Evolutionary conservation across 768 basidiomycete genomes (phyloP), one percentile per base, ranked within the genome.

Genomic region (Suillus hirtellus): DNA sequence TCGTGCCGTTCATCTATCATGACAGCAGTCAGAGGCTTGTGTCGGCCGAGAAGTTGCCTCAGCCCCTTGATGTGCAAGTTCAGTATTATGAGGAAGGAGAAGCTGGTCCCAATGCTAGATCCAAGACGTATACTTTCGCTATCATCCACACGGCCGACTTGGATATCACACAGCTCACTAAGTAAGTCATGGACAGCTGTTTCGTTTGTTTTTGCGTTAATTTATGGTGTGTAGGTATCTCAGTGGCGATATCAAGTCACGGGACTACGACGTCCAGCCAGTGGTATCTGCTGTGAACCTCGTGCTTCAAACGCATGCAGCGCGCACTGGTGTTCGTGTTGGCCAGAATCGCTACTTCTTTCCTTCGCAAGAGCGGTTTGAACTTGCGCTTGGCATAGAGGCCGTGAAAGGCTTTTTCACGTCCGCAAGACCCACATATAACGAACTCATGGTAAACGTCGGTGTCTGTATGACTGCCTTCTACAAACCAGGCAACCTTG

Each of bases 401-500:
- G 83, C 81, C 0, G 75, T 75, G 69, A 75, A 77, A 62, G 84
- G 84, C 2, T 85, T 82, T 68, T 85, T 79, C 72, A 76, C 83
- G 68, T 85, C 84, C 1, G 76, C 81, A 3, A 77, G 84, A 0
- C 84, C 83, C 0, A 77, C 76, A 15, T 80, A 77, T 69, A 82
- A 80, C 49, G 76, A 79, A 49, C 70, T 86, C 4, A 79, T 83
- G 77, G 81, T 86, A 59, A 86, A 86, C 66, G 74, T 86, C 31
- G 85, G 84, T 38, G 75, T 81, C 5, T 82, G 80, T 64, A 84
- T 84, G 78, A 80, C 82, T 1, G 82, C 83, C 70, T 86, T 86
- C 67, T 82, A 84, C 68, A 76, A 79, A 12, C 84, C 84, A 0
- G 86, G 88, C 0, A 90, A 87, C 63, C 78, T 93, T 9, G 86